Conservation (phyloP, 164 flowering plant genomes). For the Nymphaea thermarum region DNA sequence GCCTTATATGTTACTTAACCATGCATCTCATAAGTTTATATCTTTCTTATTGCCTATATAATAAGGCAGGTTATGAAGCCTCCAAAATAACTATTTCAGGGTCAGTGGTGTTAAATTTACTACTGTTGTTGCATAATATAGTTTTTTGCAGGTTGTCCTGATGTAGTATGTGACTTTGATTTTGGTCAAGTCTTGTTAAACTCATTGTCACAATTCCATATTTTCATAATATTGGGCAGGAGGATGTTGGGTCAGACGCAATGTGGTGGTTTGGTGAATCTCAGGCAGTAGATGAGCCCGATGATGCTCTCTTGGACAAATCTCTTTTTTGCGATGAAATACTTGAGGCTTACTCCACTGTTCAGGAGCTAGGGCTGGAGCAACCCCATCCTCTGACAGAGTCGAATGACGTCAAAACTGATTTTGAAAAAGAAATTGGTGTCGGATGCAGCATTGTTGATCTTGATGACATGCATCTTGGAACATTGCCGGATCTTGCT, state of each 20-base stretch:
- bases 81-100: too few species aligned
- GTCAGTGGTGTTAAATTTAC: too few species aligned
- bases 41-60: too few species aligned
- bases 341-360: slow-evolving; percentile 19
- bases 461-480: slow-evolving; percentile 44
- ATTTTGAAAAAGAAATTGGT: slow-evolving; percentile 9
- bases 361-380: slow-evolving; percentile 9
- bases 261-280: slow-evolving; percentile 53
- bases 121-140: too few species aligned
- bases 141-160: too few species aligned
- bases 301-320: slow-evolving; percentile 13
- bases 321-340: slow-evolving; percentile 44
- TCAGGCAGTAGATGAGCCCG: slow-evolving; percentile 18
- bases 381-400: slow-evolving; percentile 6
- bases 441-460: slow-evolving; percentile 30
- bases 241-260: slow-evolving; percentile 1
- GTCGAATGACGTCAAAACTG: slow-evolving; percentile 4
- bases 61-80: too few species aligned
- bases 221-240: neutral
- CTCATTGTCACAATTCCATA: too few species aligned
- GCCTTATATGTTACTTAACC: too few species aligned
- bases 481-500: slow-evolving; percentile 44
- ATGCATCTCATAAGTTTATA: too few species aligned
- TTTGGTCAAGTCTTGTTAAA: too few species aligned
- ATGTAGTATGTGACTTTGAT: too few species aligned